Conservation (phyloP, 768 basidiomycete species). For the Lentinus tigrinus region DNA sequence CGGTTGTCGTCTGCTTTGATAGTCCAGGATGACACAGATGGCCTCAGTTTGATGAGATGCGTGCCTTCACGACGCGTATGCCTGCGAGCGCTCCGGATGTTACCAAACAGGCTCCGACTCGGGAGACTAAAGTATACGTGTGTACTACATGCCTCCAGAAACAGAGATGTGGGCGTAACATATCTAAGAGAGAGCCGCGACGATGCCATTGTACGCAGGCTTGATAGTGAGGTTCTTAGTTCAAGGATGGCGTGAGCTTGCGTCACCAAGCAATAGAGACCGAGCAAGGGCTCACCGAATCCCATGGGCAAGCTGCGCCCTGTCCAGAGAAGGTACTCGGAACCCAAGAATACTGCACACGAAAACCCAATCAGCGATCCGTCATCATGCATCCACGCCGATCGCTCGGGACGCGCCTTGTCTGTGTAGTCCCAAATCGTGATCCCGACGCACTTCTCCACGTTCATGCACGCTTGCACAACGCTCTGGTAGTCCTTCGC, state of each 20-base stretch:
- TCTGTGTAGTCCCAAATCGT: slow-evolving; percentile 44
- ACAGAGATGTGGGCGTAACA: background rate
- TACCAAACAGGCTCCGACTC: too few species aligned
- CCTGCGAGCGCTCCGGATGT: background rate
- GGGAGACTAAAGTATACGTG: too few species aligned
- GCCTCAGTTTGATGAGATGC: too few species aligned
- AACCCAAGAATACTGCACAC: slow-evolving; percentile 35
- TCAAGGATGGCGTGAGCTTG: background rate
- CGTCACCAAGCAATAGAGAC: background rate
- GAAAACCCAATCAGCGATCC: background rate
- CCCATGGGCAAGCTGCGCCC: slow-evolving; percentile 32
- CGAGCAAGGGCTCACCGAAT: slow-evolving; percentile 21
- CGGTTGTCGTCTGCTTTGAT: too few species aligned
- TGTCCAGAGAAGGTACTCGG: slow-evolving; percentile 33
- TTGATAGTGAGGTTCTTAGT: slow-evolving; percentile 22
- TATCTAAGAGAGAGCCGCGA: slow-evolving; percentile 14
- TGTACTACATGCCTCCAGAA: background rate
- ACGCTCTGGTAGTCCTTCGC: slow-evolving; percentile 56
- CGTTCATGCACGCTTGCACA: slow-evolving; percentile 49
- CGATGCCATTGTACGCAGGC: slow-evolving; percentile 30
- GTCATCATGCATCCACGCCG: background rate
- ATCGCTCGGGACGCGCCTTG: slow-evolving; percentile 16
- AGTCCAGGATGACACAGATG: too few species aligned
- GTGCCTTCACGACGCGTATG: too few species aligned
- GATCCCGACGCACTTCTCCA: slow-evolving; percentile 35